phyloP scores from a whole-genome alignment of 495 filamentous ascomycete species.

The Cercophora samala region DNA sequence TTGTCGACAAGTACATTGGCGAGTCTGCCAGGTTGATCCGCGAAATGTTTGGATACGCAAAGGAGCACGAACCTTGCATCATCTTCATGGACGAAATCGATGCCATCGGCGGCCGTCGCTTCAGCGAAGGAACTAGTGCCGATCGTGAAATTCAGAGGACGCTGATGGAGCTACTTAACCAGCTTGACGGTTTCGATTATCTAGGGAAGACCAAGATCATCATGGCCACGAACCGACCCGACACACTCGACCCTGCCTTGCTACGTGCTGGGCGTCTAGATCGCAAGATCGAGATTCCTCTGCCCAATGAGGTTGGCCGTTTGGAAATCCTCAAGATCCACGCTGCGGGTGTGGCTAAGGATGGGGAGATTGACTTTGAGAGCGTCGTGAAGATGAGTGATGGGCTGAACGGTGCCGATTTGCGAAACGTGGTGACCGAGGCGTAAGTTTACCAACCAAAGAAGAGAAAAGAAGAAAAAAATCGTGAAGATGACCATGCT shows the following conservation, averaged over 20 bases:
- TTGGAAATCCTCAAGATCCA: constrained; percentile 99
- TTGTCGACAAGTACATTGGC: constrained; percentile 99
- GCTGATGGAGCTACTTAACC: constrained; percentile 98
- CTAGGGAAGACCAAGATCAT: constrained; percentile 99
- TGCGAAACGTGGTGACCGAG: constrained; percentile 97
- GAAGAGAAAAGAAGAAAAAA: no score
- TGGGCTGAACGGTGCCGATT: constrained; percentile 93
- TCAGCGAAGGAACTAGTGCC: constrained; percentile 97
- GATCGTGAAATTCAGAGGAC: constrained; percentile 99
- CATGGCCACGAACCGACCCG: constrained; percentile 98
- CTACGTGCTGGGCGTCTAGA: constrained; percentile 92
- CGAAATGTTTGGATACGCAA: constrained; percentile 99
- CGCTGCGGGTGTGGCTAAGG: constrained; percentile 74
- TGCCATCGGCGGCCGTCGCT: constrained; percentile 94
- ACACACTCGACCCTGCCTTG: constrained; percentile 94
- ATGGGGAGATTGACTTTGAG: constrained; percentile 98
- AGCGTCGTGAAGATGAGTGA: constrained; percentile 99
- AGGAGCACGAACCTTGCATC: constrained; percentile 99
- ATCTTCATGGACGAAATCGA: constrained; percentile 99
- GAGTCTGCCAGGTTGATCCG: constrained; percentile 96
- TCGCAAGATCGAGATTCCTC: constrained; percentile 96
- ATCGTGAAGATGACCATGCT: constrained; percentile 20
- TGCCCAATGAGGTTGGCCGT: constrained; percentile 98
- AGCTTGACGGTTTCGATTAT: constrained; percentile 99
- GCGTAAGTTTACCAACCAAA: constrained; percentile 69